phyloP scores from a whole-genome alignment of 2,329 filamentous ascomycete genomes.

The Endothia cerciana region DNA sequence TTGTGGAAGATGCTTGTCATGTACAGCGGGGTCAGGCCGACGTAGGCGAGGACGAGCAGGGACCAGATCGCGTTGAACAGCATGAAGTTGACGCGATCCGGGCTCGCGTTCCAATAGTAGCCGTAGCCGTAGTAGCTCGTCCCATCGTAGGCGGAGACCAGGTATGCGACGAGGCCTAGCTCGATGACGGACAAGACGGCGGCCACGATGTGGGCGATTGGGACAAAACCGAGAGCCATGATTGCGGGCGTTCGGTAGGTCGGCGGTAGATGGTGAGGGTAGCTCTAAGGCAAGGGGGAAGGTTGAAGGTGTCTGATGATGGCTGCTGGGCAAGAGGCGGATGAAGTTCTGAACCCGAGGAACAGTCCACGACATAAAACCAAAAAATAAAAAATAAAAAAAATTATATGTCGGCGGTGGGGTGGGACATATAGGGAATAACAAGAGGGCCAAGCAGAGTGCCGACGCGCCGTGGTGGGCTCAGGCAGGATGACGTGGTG shows the following conservation, averaged over 20 bases:
- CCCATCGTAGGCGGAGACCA: constrained; percentile 52
- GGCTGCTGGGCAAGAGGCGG: too few species aligned
- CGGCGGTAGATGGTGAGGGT: background rate
- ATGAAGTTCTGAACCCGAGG: background rate
- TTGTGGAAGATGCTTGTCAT: constrained; percentile 64
- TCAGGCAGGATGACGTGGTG: background rate
- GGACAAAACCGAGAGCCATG: constrained; percentile 59
- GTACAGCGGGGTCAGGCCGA: constrained; percentile 69
- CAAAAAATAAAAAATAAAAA: too few species aligned
- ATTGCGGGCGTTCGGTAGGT: constrained; percentile 31
- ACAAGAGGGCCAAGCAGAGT: background rate
- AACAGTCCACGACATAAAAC: background rate
- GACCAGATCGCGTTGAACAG: constrained; percentile 82
- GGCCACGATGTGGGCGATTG: constrained; percentile 69
- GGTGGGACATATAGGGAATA: background rate
- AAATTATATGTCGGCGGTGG: too few species aligned
- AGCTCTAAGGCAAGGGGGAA: too few species aligned
- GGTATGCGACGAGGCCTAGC: constrained; percentile 74
- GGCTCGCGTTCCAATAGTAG: constrained; percentile 39
- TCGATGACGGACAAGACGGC: constrained; percentile 72
- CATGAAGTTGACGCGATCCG: constrained; percentile 72
- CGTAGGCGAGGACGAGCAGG: constrained; percentile 70
- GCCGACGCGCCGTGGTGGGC: background rate
- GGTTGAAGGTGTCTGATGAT: too few species aligned
- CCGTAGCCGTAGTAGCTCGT: constrained; percentile 37